Evolutionary conservation across 441 rosid species (phyloP).

Genomic region (Populus hybrid): DNA sequence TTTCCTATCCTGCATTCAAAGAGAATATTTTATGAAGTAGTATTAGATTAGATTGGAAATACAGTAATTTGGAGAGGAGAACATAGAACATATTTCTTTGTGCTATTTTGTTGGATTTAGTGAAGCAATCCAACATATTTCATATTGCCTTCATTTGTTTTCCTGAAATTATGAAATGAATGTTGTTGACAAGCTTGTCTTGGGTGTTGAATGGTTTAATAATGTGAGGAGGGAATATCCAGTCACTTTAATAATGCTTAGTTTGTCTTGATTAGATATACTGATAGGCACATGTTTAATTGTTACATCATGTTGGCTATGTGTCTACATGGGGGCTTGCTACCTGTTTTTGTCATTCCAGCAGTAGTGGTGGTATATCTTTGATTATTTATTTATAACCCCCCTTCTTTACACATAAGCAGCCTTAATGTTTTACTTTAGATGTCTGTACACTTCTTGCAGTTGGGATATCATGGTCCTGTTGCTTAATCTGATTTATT

Average conservation of each 20-base stretch:
- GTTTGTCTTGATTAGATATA: background rate
- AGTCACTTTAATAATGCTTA: background rate
- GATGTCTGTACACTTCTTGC: background rate
- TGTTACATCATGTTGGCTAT: background rate
- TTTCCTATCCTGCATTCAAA: background rate
- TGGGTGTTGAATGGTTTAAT: background rate
- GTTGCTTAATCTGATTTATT: background rate
- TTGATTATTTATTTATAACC: background rate
- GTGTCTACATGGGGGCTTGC: background rate
- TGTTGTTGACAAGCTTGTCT: background rate
- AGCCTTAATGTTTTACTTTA: background rate
- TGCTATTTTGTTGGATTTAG: background rate
- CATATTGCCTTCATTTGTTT: background rate
- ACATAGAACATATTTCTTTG: background rate
- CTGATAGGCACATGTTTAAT: background rate
- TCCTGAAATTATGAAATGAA: background rate
- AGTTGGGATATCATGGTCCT: background rate
- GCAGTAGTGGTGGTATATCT: background rate
- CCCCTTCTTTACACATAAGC: background rate
- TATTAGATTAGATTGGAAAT: background rate
- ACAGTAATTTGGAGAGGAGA: background rate
- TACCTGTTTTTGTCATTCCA: background rate
- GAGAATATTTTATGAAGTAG: background rate
- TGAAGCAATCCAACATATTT: background rate
- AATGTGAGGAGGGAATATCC: background rate